These are phyloP conservation scores for Avicennia marina DNA, from an alignment of 257 asterid genomes.

Conservation along the genomic window DNA sequence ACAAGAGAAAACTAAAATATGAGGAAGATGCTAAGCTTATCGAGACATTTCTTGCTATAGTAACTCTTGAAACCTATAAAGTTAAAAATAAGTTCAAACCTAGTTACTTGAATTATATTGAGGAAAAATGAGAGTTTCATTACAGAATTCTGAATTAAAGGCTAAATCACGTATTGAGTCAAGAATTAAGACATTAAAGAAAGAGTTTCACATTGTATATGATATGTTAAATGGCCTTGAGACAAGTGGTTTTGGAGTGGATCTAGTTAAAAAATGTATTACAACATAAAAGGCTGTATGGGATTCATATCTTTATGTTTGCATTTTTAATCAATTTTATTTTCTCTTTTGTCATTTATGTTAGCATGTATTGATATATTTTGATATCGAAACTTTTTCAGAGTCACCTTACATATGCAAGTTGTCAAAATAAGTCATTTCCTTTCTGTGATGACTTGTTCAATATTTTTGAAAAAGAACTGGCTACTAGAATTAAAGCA, in stretches of 20 bases:
- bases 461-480: neutral
- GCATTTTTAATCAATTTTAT: too few relatives aligned
- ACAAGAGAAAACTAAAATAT: too few relatives aligned
- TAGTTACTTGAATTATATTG: too few relatives aligned
- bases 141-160: neutral
- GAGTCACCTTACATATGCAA: neutral
- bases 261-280: too few relatives aligned
- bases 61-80: conserved; percentile 9
- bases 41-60: conserved; percentile 12
- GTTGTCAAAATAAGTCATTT: neutral
- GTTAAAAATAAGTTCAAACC: conserved; percentile 10
- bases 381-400: too few relatives aligned
- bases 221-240: conserved; percentile 6
- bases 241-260: too few relatives aligned
- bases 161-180: neutral
- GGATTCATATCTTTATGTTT: conserved; percentile 9
- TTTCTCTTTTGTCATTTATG: too few relatives aligned
- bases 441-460: neutral
- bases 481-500: neutral
- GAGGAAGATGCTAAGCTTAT: too few relatives aligned
- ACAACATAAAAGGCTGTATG: conserved; percentile 8
- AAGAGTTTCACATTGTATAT: conserved; percentile 5
- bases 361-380: too few relatives aligned
- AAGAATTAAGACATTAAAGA: too few relatives aligned
- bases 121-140: conserved; percentile 5